These are phyloP conservation scores for Cystobasidiaceae sp. DNA, from an alignment of 1,284 basidiomycete genomes.

Conservation along the genomic window DNA sequence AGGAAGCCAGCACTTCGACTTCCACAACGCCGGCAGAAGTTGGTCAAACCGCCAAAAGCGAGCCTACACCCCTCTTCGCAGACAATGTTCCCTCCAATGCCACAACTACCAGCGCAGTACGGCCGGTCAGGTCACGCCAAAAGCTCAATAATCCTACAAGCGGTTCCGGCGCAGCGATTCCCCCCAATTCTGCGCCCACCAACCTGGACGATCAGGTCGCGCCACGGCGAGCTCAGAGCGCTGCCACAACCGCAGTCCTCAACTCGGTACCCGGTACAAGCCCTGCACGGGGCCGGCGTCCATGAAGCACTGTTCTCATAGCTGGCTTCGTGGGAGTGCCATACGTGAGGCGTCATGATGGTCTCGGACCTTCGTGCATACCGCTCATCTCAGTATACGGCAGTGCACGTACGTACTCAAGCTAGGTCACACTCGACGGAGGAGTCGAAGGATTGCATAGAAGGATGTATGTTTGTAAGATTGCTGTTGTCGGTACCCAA, in stretches of 20 bases:
- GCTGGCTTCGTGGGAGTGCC: no score
- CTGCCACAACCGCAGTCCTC: neutral
- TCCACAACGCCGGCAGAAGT: neutral
- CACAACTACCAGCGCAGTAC: slow-evolving; percentile 8
- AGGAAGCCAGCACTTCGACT: neutral
- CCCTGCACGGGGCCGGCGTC: slow-evolving; percentile 6
- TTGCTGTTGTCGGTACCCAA: no score
- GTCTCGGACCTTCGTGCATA: no score
- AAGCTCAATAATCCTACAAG: slow-evolving; percentile 12
- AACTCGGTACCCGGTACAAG: neutral
- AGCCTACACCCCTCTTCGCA: slow-evolving; percentile 2
- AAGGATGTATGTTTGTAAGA: no score
- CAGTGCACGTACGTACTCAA: no score
- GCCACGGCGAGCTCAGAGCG: slow-evolving; percentile 1
- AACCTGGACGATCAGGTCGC: slow-evolving; percentile 15
- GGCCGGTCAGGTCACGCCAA: slow-evolving; percentile 10
- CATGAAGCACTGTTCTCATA: no score
- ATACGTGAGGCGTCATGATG: no score
- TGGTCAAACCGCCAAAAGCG: neutral
- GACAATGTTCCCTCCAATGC: neutral
- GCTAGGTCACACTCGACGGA: no score
- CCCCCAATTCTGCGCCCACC: neutral
- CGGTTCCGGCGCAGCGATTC: neutral
- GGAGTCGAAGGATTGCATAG: no score
- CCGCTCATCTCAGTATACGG: no score